Conservation (phyloP, 768 basidiomycete species). For the Kwoniella sp. region DNA sequence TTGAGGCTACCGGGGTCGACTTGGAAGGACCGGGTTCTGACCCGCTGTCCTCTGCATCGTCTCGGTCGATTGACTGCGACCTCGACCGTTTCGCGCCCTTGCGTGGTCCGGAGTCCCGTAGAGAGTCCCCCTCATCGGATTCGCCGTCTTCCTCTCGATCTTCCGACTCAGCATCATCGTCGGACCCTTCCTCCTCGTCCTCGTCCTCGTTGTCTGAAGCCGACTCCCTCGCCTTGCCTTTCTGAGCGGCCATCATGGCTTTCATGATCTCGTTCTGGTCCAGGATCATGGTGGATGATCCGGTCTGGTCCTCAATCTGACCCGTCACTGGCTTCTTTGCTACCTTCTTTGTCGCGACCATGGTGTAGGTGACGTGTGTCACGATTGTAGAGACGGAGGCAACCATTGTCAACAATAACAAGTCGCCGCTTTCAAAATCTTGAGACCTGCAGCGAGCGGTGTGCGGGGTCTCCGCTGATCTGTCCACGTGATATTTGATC, state of each 20-base stretch:
- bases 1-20: not conserved
- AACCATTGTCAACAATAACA: too few relatives aligned
- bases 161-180: conserved; percentile 5
- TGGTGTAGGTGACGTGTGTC: too few relatives aligned
- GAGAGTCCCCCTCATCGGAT: not conserved
- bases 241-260: conserved; percentile 36
- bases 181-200: conserved; percentile 17
- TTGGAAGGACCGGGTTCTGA: not conserved
- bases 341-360: too few relatives aligned
- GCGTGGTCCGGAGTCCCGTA: not conserved
- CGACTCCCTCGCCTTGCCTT: conserved; percentile 14
- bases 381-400: too few relatives aligned
- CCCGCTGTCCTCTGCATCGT: conserved; percentile 4
- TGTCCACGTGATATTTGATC: not conserved
- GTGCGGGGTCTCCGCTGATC: not conserved
- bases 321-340: too few relatives aligned
- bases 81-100: conserved; percentile 5
- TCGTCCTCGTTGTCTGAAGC: conserved; percentile 5
- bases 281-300: not conserved
- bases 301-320: too few relatives aligned
- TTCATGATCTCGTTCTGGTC: conserved; percentile 39
- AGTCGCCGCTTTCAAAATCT: too few relatives aligned
- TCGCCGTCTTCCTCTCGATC: not conserved
- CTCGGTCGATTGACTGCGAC: conserved; percentile 2
- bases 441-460: too few relatives aligned